These are phyloP conservation scores for Talaromyces pinophilus DNA, from an alignment of 2,329 filamentous ascomycete genomes.

Conservation along the genomic window DNA sequence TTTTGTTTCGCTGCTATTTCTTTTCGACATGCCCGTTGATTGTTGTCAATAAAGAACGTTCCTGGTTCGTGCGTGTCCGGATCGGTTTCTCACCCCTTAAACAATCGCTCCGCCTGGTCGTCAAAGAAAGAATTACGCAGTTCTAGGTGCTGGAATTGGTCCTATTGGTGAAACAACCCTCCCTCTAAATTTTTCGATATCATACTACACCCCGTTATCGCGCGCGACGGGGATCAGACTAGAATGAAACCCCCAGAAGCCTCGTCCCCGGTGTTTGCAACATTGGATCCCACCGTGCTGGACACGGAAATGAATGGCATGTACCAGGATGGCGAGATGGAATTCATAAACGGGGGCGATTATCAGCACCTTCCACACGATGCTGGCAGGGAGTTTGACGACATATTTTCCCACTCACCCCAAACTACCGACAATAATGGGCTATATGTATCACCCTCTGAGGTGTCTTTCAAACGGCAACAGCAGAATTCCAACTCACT, in stretches of 20 bases:
- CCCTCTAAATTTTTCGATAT: background rate
- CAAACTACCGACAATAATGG: slow-evolving; percentile 33
- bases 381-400: slow-evolving; percentile 46
- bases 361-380: slow-evolving; percentile 40
- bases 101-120: background rate
- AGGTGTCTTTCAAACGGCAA: slow-evolving; percentile 32
- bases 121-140: background rate
- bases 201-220: background rate
- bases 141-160: background rate
- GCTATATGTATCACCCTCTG: slow-evolving; percentile 34
- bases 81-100: slow-evolving; percentile 1
- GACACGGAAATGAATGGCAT: slow-evolving; percentile 47
- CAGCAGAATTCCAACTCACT: slow-evolving; percentile 38
- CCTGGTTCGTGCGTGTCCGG: slow-evolving; percentile 8
- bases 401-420: slow-evolving; percentile 41
- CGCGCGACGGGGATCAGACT: slow-evolving; percentile 15
- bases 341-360: slow-evolving; percentile 44
- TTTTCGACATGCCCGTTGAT: slow-evolving; percentile 11
- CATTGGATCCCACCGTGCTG: slow-evolving; percentile 45
- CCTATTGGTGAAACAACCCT: background rate
- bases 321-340: slow-evolving; percentile 46
- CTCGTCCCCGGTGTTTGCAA: slow-evolving; percentile 41
- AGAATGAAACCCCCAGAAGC: slow-evolving; percentile 42
- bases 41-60: slow-evolving; percentile 5
- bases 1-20: slow-evolving; percentile 1